Conservation (phyloP, 495 filamentous ascomycete genomes). For the Penicillium robsamsonii region DNA sequence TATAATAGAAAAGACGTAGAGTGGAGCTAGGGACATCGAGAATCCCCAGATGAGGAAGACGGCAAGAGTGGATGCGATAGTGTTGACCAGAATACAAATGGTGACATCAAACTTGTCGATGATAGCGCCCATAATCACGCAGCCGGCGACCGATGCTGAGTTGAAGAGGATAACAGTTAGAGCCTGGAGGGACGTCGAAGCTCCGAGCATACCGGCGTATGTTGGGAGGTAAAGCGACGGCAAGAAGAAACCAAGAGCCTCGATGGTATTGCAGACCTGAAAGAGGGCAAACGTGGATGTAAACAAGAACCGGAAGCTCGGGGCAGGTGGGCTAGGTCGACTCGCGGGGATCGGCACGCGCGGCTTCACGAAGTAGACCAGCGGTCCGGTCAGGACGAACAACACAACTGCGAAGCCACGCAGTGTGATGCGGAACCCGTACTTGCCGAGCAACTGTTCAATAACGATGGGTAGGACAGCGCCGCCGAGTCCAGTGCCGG, state of each 20-base stretch:
- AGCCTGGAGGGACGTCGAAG: conserved; percentile 24
- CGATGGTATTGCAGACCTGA: conserved; percentile 50
- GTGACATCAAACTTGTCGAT: conserved; percentile 56
- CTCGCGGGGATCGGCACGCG: not conserved
- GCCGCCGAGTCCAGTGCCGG: conserved; percentile 41
- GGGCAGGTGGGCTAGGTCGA: not conserved
- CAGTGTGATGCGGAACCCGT: conserved; percentile 52
- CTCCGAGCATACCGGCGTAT: conserved; percentile 46
- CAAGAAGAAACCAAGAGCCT: conserved; percentile 60
- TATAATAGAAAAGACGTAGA: conserved; percentile 57
- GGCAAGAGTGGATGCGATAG: conserved; percentile 49
- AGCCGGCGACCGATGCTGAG: conserved; percentile 49
- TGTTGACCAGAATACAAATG: conserved; percentile 51
- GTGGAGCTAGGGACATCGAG: conserved; percentile 44
- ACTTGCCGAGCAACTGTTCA: conserved; percentile 43
- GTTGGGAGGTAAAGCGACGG: conserved; percentile 58
- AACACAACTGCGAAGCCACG: conserved; percentile 44
- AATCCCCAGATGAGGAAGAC: conserved; percentile 67
- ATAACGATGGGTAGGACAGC: conserved; percentile 48
- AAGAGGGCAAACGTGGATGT: conserved; percentile 48
- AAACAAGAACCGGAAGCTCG: conserved; percentile 42
- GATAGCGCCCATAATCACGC: conserved; percentile 53
- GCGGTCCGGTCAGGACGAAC: conserved; percentile 45
- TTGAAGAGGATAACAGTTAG: conserved; percentile 52
- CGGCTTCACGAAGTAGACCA: conserved; percentile 51